Conservation (phyloP, 441 rosid genomes). For the Macaranga tanarius region DNA sequence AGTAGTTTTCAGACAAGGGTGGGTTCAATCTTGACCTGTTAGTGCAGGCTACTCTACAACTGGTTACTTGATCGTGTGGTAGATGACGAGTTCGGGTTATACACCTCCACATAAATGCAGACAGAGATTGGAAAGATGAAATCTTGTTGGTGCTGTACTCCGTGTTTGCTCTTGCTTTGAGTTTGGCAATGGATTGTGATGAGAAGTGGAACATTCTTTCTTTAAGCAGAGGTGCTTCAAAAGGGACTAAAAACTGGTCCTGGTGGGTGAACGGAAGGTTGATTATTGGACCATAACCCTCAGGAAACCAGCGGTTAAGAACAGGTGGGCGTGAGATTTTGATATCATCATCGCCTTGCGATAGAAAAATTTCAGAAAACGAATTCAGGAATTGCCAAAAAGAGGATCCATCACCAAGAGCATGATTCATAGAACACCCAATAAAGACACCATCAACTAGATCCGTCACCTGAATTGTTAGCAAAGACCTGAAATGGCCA, state of each 20-base stretch:
- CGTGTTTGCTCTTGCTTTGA: slow-evolving; percentile 53
- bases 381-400: slow-evolving; percentile 65
- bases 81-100: slow-evolving; percentile 42
- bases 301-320: slow-evolving; percentile 51
- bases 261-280: slow-evolving; percentile 50
- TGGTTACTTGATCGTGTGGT: slow-evolving; percentile 36
- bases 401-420: slow-evolving; percentile 58
- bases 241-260: slow-evolving; percentile 42
- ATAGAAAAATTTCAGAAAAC: slow-evolving; percentile 59
- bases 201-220: slow-evolving; percentile 69
- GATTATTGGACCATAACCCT: slow-evolving; percentile 39
- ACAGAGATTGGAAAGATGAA: slow-evolving; percentile 66
- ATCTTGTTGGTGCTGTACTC: slow-evolving; percentile 42
- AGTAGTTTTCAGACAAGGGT: slow-evolving; percentile 42
- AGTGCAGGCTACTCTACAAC: slow-evolving; percentile 49
- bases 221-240: slow-evolving; percentile 45
- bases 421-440: slow-evolving; percentile 69
- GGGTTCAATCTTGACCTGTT: slow-evolving; percentile 54
- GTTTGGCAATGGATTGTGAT: slow-evolving; percentile 40
- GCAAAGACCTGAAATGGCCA: slow-evolving; percentile 47
- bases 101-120: slow-evolving; percentile 63
- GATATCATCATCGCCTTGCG: slow-evolving; percentile 14
- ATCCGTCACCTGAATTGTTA: slow-evolving; percentile 60
- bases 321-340: slow-evolving; percentile 47
- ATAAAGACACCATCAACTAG: slow-evolving; percentile 67